A percentile compares a stretch with the other conserved stretches of the same genome.
These are phyloP conservation scores for Pachysolen tannophilus DNA, from an alignment of 805 yeast species.

Conservation along the genomic window DNA sequence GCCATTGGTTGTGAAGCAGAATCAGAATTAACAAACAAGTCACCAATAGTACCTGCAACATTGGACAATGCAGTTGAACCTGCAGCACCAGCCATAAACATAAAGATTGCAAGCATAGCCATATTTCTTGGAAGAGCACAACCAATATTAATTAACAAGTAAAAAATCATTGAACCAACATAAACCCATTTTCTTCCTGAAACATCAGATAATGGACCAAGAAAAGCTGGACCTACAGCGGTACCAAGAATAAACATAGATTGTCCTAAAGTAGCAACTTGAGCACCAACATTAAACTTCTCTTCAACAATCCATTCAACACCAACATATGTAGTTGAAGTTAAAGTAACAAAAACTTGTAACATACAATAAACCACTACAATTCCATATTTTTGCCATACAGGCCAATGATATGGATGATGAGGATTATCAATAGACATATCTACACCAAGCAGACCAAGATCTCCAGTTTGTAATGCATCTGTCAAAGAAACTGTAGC, in stretches of 20 bases:
- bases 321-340: slow-evolving; percentile 25
- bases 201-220: slow-evolving; percentile 28
- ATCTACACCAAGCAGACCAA: slow-evolving; percentile 6
- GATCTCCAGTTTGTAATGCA: slow-evolving; percentile 8
- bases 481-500: slow-evolving; percentile 7
- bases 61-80: slow-evolving; percentile 26
- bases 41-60: slow-evolving; percentile 29
- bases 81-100: slow-evolving; percentile 22
- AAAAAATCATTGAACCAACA: slow-evolving; percentile 21
- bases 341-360: slow-evolving; percentile 23
- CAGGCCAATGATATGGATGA: slow-evolving; percentile 25
- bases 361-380: slow-evolving; percentile 19
- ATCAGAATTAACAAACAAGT: slow-evolving; percentile 25
- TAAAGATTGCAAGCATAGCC: slow-evolving; percentile 25
- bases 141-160: slow-evolving; percentile 23
- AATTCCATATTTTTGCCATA: slow-evolving; percentile 17
- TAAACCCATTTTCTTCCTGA: slow-evolving; percentile 30
- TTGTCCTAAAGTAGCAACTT: slow-evolving; percentile 26
- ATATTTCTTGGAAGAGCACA: slow-evolving; percentile 25
- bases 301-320: slow-evolving; percentile 21
- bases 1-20: slow-evolving; percentile 29
- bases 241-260: slow-evolving; percentile 28
- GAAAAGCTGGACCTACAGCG: slow-evolving; percentile 26
- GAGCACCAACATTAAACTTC: slow-evolving; percentile 17
- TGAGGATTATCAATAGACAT: slow-evolving; percentile 19